These are phyloP conservation scores for Sporothrix humicola DNA, from an alignment of 2,329 filamentous ascomycete species.

Conservation along the genomic window DNA sequence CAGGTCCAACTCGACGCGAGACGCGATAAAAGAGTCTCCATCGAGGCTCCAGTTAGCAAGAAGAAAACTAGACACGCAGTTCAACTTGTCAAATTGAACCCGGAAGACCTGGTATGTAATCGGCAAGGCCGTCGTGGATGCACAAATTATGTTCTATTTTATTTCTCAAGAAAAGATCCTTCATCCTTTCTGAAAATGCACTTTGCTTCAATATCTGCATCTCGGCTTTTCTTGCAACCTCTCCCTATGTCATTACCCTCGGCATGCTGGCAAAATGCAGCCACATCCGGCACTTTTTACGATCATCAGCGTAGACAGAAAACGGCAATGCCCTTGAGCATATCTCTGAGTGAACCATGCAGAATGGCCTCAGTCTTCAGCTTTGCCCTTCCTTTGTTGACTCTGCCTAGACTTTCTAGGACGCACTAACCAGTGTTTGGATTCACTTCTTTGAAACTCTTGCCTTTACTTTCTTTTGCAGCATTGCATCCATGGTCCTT, in stretches of 20 bases:
- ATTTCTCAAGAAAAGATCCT: too few relatives aligned
- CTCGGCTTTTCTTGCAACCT: background rate
- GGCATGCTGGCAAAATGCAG: background rate
- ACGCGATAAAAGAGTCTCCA: background rate
- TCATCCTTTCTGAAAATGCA: too few relatives aligned
- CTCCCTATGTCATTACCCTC: background rate
- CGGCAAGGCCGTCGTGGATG: background rate
- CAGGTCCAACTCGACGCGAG: background rate
- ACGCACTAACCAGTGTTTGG: background rate
- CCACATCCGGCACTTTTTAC: background rate
- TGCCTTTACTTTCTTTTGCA: slow-evolving; percentile 23
- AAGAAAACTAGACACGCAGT: background rate
- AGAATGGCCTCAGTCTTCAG: too few relatives aligned
- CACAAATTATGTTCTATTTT: too few relatives aligned
- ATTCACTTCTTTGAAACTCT: background rate
- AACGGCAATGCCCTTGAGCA: background rate
- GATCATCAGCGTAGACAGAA: background rate
- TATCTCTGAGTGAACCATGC: background rate
- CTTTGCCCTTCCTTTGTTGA: background rate
- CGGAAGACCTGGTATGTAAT: background rate
- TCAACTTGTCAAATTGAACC: background rate
- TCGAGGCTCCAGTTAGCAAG: background rate
- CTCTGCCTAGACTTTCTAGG: background rate
- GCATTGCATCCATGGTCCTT: too few relatives aligned
- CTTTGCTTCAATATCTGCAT: background rate